phyloP scores from a whole-genome alignment of 2,329 filamentous ascomycete species.

The Coleophoma cylindrospora region DNA sequence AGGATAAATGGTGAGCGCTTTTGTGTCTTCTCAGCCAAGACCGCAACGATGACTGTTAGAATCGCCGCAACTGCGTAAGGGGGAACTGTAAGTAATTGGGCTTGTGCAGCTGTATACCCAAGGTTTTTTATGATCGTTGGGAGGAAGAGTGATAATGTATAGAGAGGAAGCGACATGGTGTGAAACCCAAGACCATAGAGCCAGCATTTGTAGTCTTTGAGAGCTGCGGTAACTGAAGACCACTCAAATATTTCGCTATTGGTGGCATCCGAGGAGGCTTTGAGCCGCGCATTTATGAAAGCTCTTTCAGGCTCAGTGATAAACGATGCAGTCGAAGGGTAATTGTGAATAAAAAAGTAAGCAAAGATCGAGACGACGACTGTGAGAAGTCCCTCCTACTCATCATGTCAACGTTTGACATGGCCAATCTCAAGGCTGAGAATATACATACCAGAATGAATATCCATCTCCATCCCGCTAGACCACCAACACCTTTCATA shows the following conservation, averaged over 20 bases:
- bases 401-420: conserved; percentile 1
- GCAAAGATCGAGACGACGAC: conserved; percentile 42
- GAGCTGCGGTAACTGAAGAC: conserved; percentile 56
- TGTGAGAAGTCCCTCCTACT: conserved; percentile 48
- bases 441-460: conserved; percentile 47
- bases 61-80: conserved; percentile 59
- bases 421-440: neutral
- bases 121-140: conserved; percentile 50
- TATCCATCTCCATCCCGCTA: conserved; percentile 52
- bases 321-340: conserved; percentile 53
- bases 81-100: conserved; percentile 57
- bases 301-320: conserved; percentile 40
- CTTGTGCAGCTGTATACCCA: conserved; percentile 46
- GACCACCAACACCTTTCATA: conserved; percentile 46
- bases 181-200: conserved; percentile 69
- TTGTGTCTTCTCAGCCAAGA: conserved; percentile 52
- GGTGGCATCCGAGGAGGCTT: conserved; percentile 64
- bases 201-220: conserved; percentile 67
- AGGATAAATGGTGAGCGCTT: conserved; percentile 61
- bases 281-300: conserved; percentile 49
- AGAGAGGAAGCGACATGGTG: conserved; percentile 62
- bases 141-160: conserved; percentile 50
- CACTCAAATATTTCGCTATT: conserved; percentile 65
- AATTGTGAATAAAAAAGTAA: conserved; percentile 63
- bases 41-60: conserved; percentile 52